These are phyloP conservation scores for Cryptococcus hybrid DNA, from an alignment of 1,284 basidiomycete genomes.

Conservation along the genomic window DNA sequence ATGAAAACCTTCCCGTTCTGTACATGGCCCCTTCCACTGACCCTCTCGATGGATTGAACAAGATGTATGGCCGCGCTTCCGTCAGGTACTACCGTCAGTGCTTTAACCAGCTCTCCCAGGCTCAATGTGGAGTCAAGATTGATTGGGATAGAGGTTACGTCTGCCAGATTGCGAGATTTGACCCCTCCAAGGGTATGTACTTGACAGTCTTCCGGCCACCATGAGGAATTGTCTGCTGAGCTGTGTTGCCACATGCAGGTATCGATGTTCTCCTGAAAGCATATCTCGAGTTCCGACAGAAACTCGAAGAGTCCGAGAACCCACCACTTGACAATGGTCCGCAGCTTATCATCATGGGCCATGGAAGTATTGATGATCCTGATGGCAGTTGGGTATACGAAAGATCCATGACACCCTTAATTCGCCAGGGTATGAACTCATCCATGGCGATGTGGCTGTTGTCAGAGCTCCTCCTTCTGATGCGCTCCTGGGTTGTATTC, in stretches of 20 bases:
- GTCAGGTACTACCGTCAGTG: conserved; percentile 37
- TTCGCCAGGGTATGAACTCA: conserved; percentile 27
- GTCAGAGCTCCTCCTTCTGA: conserved; percentile 45
- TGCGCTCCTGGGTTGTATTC: conserved; percentile 40
- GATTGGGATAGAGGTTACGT: conserved; percentile 73
- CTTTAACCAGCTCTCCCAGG: conserved; percentile 34
- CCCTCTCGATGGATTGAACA: conserved; percentile 81
- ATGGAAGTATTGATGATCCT: conserved; percentile 68
- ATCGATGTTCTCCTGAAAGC: conserved; percentile 57
- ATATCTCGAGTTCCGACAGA: conserved; percentile 70
- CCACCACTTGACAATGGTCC: conserved; percentile 60
- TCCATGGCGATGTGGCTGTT: conserved; percentile 39
- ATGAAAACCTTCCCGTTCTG: conserved; percentile 48
- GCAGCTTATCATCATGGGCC: conserved; percentile 78
- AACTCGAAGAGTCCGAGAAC: conserved; percentile 52
- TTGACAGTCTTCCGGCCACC: neutral
- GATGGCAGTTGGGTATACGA: conserved; percentile 64
- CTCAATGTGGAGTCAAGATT: conserved; percentile 56
- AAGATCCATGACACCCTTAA: conserved; percentile 21
- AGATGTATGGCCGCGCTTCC: conserved; percentile 49
- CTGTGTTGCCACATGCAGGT: conserved; percentile 14
- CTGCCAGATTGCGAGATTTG: conserved; percentile 81
- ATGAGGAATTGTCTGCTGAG: neutral
- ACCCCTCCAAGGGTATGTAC: conserved; percentile 63
- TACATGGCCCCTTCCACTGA: conserved; percentile 49